Percentiles rank a stretch among this genome's conserved stretches.
phyloP scores from a whole-genome alignment of 768 basidiomycete genomes.

The Boletellus emodensis region DNA sequence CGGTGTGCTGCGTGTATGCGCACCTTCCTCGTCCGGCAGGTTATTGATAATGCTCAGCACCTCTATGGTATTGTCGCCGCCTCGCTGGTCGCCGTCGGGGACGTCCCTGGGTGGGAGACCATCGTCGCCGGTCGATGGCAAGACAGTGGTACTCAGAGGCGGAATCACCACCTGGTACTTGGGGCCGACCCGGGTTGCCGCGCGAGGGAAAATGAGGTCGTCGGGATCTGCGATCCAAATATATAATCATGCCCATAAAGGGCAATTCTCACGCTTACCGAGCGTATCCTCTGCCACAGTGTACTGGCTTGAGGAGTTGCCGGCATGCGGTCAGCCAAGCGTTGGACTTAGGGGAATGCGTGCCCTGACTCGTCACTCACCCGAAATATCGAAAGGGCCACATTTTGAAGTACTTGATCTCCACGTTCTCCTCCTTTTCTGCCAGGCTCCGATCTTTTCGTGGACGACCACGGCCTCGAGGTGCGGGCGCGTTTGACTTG shows the following conservation, averaged over 20 bases:
- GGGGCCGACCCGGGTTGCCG: conserved; percentile 84
- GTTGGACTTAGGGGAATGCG: neutral
- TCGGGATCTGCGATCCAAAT: conserved; percentile 69
- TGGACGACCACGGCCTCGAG: conserved; percentile 69
- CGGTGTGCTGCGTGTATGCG: conserved; percentile 25
- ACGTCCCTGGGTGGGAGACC: neutral
- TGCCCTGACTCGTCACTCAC: conserved; percentile 42
- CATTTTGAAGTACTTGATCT: conserved; percentile 83
- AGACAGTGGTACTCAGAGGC: conserved; percentile 29
- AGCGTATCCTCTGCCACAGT: conserved; percentile 91
- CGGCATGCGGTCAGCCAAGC: conserved; percentile 11
- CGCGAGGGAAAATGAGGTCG: conserved; percentile 93
- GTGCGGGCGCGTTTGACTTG: conserved; percentile 70
- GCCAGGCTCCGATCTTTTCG: conserved; percentile 70
- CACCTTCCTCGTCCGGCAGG: conserved; percentile 66
- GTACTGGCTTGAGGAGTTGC: conserved; percentile 56
- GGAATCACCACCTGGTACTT: conserved; percentile 76
- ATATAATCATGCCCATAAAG: conserved; percentile 22
- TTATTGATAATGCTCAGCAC: conserved; percentile 61
- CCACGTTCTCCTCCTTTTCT: conserved; percentile 72
- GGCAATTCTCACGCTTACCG: conserved; percentile 44
- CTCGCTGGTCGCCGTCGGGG: conserved; percentile 48
- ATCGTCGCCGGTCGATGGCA: conserved; percentile 31
- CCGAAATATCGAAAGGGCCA: conserved; percentile 98
- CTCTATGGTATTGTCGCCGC: conserved; percentile 72